Percentiles rank a stretch among this genome's conserved stretches.
Conservation (phyloP, 768 basidiomycete genomes). For the Punctularia strigosozonata region DNA sequence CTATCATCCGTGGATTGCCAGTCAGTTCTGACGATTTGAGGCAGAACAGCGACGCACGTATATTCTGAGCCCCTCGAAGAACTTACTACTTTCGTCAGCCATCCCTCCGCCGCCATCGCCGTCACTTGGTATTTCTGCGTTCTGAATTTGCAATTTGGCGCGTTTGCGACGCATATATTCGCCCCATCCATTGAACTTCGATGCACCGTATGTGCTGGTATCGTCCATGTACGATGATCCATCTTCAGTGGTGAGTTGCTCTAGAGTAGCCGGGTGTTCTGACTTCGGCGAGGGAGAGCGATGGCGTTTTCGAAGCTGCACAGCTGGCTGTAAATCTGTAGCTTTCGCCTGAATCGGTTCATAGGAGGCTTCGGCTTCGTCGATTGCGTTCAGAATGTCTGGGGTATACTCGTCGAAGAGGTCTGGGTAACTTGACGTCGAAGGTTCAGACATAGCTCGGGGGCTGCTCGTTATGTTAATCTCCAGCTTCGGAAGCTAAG, state of each 20-base stretch:
- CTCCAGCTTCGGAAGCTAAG: too few relatives aligned
- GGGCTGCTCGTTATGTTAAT: too few relatives aligned
- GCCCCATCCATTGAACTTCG: constrained; percentile 72
- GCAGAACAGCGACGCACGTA: constrained; percentile 45
- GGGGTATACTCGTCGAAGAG: too few relatives aligned
- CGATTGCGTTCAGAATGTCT: too few relatives aligned
- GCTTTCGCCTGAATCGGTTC: too few relatives aligned
- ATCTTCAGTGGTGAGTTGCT: too few relatives aligned
- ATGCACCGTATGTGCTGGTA: constrained; percentile 53
- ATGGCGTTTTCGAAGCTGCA: too few relatives aligned
- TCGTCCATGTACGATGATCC: constrained; percentile 3
- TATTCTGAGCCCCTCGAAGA: constrained; percentile 68
- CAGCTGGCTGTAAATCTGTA: too few relatives aligned
- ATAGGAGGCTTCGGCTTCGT: too few relatives aligned
- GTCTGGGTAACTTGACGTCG: too few relatives aligned
- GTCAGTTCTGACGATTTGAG: background rate
- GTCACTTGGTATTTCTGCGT: constrained; percentile 26
- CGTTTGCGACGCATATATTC: constrained; percentile 90
- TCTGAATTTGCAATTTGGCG: constrained; percentile 81
- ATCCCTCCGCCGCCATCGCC: constrained; percentile 11
- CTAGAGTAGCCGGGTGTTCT: too few relatives aligned
- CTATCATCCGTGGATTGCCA: constrained; percentile 24
- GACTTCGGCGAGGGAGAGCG: background rate
- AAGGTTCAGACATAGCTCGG: too few relatives aligned
- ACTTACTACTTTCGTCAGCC: constrained; percentile 22